Evolutionary conservation across 495 filamentous ascomycete genomes (phyloP), one percentile per base, ranked within the genome.

Genomic region (Tuber brumale): DNA sequence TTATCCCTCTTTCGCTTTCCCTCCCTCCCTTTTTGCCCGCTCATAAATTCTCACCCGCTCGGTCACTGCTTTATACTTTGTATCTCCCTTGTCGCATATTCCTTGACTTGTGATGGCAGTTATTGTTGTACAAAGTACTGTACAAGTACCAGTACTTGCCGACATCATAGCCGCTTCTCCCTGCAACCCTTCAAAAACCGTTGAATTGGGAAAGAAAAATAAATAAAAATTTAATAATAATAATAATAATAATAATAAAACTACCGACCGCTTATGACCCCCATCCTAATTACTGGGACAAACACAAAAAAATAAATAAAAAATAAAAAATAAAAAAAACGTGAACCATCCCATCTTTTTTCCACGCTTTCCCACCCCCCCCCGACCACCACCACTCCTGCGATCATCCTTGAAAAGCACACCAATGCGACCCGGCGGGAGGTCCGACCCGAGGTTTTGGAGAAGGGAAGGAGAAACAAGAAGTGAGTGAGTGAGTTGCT

Each of bases 11-110:
- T 5, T n/a, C 10, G 6, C 9, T 8, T 51, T n/a, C n/a, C 9
- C 10, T 27, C 10, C 23, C 8, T 61, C 14, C 10, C 10, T 61
- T 16, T 3, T n/a, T 18, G 8, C n/a, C 57, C 57, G 57, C 14
- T 66, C 57, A 66, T 18, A 66, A 66, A 66, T 31, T 66, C n/a
- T 66, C 57, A 66, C 57, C 57, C 57, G 57, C 57, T 66, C 57
- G 57, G 57, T 66, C 31, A 66, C 7, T 3, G 48, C 27, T 57
- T 57, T 57, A 9, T n/a, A 7, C 9, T 57, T 8, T 4, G 1
- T 3, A 3, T 10, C n/a, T 27, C n/a, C 6, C 46, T 1, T 23
- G 21, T 23, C 6, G 6, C 21, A 51, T 23, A 51, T 23, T 9
- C 6, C 46, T 18, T 45, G 44, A 12, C 44, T 3, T 3, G 23